Evolutionary conservation across 1,284 basidiomycete species (phyloP).

Genomic region (Singerocomus inundabilis): DNA sequence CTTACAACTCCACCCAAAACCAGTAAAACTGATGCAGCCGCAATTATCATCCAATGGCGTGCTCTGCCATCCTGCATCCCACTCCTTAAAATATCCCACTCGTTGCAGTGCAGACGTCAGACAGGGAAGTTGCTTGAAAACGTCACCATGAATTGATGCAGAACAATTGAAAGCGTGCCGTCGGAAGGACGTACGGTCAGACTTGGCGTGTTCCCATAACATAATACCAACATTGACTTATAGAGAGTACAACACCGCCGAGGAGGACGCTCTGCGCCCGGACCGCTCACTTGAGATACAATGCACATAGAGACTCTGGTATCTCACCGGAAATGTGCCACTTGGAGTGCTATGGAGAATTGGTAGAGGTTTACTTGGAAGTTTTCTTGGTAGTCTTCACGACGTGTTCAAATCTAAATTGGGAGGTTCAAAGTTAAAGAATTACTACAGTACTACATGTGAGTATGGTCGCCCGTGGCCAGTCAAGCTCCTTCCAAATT

Average conservation of each 20-base stretch:
- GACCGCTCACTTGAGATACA: background rate
- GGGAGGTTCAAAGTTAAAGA: background rate
- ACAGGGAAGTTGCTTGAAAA: background rate
- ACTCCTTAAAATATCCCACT: background rate
- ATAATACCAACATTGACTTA: background rate
- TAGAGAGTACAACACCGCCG: background rate
- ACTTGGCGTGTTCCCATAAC: background rate
- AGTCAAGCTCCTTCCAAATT: background rate
- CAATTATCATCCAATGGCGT: background rate
- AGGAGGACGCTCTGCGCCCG: constrained; percentile 5
- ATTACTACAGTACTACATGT: no score
- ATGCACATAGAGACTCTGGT: background rate
- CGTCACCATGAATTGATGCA: background rate
- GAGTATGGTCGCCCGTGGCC: no score
- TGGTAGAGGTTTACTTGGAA: no score
- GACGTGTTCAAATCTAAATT: background rate
- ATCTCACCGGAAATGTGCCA: background rate
- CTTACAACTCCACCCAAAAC: background rate
- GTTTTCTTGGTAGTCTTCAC: no score
- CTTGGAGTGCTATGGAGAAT: background rate
- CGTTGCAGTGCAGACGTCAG: background rate
- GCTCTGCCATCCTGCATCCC: background rate
- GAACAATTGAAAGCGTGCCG: background rate
- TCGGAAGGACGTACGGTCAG: no score
- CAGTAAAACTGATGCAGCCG: background rate